Evolutionary conservation across 257 asterid species (phyloP).

Genomic region (Catharanthus roseus): DNA sequence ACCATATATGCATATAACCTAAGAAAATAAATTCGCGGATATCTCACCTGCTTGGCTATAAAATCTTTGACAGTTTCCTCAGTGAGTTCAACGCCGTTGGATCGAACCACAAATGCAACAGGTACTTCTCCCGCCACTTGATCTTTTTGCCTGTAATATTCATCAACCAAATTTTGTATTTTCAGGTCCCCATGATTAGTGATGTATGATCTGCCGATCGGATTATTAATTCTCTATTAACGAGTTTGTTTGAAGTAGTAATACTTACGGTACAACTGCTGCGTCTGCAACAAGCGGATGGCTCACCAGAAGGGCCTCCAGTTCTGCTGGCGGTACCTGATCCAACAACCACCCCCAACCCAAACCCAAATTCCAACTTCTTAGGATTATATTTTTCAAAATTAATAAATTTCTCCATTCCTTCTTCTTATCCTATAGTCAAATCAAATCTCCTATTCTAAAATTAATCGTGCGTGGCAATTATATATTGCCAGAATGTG

Average conservation of each 20-base stretch:
- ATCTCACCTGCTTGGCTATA: slow-evolving; percentile 61
- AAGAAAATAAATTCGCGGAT: no score
- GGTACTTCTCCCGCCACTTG: slow-evolving; percentile 90
- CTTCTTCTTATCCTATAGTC: no score
- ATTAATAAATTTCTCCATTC: no score
- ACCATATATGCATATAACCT: no score
- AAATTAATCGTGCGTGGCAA: no score
- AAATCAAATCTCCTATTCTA: no score
- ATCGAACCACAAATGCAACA: slow-evolving; percentile 74
- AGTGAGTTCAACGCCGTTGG: slow-evolving; percentile 50
- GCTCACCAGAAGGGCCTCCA: slow-evolving; percentile 74
- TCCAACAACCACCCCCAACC: neutral
- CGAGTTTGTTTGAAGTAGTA: neutral
- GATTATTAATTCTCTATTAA: neutral
- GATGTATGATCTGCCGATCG: no score
- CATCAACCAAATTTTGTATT: neutral
- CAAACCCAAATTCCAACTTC: no score
- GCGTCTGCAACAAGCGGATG: slow-evolving; percentile 73
- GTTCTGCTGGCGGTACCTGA: slow-evolving; percentile 91
- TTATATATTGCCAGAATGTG: no score
- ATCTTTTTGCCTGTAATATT: slow-evolving; percentile 59
- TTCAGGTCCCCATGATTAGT: no score
- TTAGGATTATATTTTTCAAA: no score
- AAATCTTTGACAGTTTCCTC: slow-evolving; percentile 74
- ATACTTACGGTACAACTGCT: slow-evolving; percentile 85